Base-by-base conservation (phyloP, 306 rosid genomes). In the Vigna nakashimae region DNA sequence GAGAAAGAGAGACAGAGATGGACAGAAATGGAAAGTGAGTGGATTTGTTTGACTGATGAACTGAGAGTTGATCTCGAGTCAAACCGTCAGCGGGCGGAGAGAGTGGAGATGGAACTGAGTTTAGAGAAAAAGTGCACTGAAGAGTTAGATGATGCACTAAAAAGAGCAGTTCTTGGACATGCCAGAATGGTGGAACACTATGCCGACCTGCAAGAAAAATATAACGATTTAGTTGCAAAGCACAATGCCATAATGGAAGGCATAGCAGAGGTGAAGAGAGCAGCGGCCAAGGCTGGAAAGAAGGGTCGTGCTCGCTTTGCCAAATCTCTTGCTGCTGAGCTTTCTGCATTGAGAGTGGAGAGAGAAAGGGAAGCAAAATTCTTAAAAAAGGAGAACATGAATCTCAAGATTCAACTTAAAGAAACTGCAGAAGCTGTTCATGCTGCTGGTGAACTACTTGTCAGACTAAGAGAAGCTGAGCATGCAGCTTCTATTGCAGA, bases 361-460 rank as follows among this genome's bases (percentile, higher is more conserved):
- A 88, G 97, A 65, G 98, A 96, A 79, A 91, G 92, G 83, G 99
- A 92, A 87, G 90, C 90, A 55, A 97, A 95, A 46, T 74, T 84
- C 42, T 69, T 96, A 87, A 92, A 86, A 75, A 96, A 86, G 87
- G 97, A 92, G 83, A 95, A 95, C 87, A 85, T 60, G 76, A 91
- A 86, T 88, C 97, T 96, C 49, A 96, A 87, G 80, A 65, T 86
- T 83, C 97, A 92, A 84, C 98, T 92, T 26, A 84, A 98, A 82
- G 98, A 96, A 86, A 96, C 97, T 57, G 99, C 98, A 67, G 99
- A 92, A 85, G 99, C 98, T 60, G 99, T 96, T 69, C 99, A 96
- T 83, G 98, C 98, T 30, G 99, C 99, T 40, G 99, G 98, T 70
- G 99, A 90, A 80, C 89, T 96, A 26, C 99, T 96, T 64, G 98